Percentiles rank a stretch among this genome's conserved stretches.
Evolutionary conservation across 257 asterid species (phyloP).

Genomic region (Linaria vulgaris): DNA sequence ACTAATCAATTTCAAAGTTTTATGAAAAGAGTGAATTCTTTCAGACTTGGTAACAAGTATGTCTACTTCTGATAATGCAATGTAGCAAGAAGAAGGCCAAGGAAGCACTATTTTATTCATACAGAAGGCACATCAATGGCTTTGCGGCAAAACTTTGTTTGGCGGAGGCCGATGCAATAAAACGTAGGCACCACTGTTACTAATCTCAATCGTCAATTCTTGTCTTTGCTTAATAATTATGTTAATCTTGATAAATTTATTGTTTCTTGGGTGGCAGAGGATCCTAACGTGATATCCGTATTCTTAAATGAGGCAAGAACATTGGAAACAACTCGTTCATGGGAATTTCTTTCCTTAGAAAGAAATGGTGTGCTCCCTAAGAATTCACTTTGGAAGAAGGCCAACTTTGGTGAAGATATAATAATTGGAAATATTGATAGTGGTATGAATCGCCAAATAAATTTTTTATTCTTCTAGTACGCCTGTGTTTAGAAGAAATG

Average conservation of each 20-base stretch:
- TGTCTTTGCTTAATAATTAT: not conserved
- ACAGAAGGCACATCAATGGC: constrained; percentile 43
- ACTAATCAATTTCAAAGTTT: no score
- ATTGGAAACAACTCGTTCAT: constrained; percentile 43
- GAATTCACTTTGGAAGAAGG: constrained; percentile 37
- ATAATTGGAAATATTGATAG: constrained; percentile 63
- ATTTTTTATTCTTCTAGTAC: not conserved
- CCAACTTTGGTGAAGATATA: not conserved
- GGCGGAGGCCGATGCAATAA: constrained; percentile 35
- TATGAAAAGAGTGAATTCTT: no score
- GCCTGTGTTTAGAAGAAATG: no score
- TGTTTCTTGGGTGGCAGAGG: constrained; percentile 23
- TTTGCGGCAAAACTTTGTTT: constrained; percentile 49
- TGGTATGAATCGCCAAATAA: constrained; percentile 33
- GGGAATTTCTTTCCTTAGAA: constrained; percentile 44
- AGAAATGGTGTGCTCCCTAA: constrained; percentile 20
- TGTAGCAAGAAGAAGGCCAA: constrained; percentile 34
- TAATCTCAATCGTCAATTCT: no score
- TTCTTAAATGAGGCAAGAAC: constrained; percentile 26
- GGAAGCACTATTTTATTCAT: constrained; percentile 45
- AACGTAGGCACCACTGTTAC: constrained; percentile 20
- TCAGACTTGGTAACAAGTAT: not conserved
- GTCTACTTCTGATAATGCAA: not conserved
- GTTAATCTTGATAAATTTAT: no score
- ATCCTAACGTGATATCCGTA: constrained; percentile 43